Base-by-base conservation (phyloP, 306 rosid species). In the Quercus aquifolioides region DNA sequence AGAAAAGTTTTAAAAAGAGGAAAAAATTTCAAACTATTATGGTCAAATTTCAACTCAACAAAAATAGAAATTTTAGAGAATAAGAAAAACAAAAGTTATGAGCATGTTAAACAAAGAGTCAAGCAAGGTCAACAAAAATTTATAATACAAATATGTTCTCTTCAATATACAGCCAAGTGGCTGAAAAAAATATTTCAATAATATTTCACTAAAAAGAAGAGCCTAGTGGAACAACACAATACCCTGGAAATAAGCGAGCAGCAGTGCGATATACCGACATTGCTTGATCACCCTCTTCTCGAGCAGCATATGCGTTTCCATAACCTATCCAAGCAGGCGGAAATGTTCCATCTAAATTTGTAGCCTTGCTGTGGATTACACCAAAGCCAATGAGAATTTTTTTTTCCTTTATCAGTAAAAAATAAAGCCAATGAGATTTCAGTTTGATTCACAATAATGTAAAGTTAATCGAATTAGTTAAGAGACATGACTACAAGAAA, bases 191-290 rank as follows among this genome's bases (percentile, higher is more conserved):
- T 3, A n/a, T 4, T 30, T 23, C 51, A 73, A 46, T 13, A 56
- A 75, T 1, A 5, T 1, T 9, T 56, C 38, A 55, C 4, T 35
- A 30, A 11, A 33, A 30, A 33, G 33, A 68, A 30, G 26, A 43
- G 54, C 17, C 18, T 7, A 33, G 58, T 33, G 68, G 18, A 69
- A 60, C 30, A 52, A 52, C 19, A 67, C 75, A 74, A 78, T 73
- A 94, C 99, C 99, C 99, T 1, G 99, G 99, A 88, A 93, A 95
- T 84, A 95, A 85, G 79, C 99, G 92, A 86, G 99, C 99, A 74
- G 97, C 99, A 19, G 98, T 95, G 76, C 97, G 94, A 86, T 95
- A 95, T 65, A 92, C 94, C 4, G 98, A 91, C 99, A 95, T 93
- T 21, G 99, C 99, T 85, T 93, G 99, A 84, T 95, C 99, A 74